Evolutionary conservation across 352 stramenopile genomes (phyloP).

Genomic region (Phytophthora foliorum): DNA sequence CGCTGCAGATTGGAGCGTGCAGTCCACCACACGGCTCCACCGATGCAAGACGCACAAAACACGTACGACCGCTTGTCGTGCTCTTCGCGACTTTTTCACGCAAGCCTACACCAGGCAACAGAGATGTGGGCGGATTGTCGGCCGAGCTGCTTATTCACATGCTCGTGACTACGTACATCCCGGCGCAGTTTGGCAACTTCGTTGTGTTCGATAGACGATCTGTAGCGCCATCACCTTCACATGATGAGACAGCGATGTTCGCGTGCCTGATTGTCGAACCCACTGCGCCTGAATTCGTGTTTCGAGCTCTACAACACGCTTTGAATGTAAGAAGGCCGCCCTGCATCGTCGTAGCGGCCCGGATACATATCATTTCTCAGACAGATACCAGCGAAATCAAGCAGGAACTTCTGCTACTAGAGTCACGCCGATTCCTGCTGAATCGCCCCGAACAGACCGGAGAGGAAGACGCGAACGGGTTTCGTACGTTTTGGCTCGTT

Average conservation of each 20-base stretch:
- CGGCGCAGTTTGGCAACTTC: conserved; percentile 94
- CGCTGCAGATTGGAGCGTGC: conserved; percentile 75
- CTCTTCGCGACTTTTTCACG: conserved; percentile 92
- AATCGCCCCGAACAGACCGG: conserved; percentile 95
- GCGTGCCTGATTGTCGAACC: conserved; percentile 58
- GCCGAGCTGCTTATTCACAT: conserved; percentile 92
- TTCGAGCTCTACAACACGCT: conserved; percentile 85
- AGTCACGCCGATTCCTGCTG: conserved; percentile 50
- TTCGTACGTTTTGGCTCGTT: conserved; percentile 89
- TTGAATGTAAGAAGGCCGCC: conserved; percentile 89
- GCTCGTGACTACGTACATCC: conserved; percentile 93
- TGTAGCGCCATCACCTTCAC: conserved; percentile 55
- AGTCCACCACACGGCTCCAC: conserved; percentile 65
- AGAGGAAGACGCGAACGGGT: conserved; percentile 88
- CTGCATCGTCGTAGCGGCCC: conserved; percentile 80
- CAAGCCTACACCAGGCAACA: conserved; percentile 83
- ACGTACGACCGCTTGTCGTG: conserved; percentile 81
- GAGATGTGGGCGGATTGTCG: conserved; percentile 87
- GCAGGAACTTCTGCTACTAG: conserved; percentile 19
- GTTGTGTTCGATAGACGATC: conserved; percentile 85
- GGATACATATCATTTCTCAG: conserved; percentile 30
- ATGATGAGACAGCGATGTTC: conserved; percentile 58
- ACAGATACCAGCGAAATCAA: conserved; percentile 7
- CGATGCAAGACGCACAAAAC: conserved; percentile 79
- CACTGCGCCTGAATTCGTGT: conserved; percentile 61